Conservation (phyloP, 768 basidiomycete genomes). For the Kockovaella imperatae region DNA sequence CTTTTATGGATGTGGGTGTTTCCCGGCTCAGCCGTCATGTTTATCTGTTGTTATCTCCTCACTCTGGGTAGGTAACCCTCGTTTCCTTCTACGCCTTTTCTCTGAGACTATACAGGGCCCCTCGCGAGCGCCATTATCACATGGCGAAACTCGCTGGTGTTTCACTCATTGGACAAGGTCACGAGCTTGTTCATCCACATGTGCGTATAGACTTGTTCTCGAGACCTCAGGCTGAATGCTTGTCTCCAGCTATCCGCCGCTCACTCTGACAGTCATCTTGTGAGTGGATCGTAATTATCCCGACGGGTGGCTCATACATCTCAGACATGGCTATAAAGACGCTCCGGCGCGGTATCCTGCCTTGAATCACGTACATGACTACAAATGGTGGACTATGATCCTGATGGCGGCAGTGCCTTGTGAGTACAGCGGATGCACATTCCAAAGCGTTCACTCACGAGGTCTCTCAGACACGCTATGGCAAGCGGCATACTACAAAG, state of each 20-base stretch:
- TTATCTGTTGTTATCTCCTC: slow-evolving; percentile 86
- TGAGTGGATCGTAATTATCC: slow-evolving; percentile 6
- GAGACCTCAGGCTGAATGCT: background rate
- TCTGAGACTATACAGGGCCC: slow-evolving; percentile 47
- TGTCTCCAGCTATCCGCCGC: slow-evolving; percentile 58
- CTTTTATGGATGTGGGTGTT: slow-evolving; percentile 86
- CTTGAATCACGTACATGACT: slow-evolving; percentile 58
- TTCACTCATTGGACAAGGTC: slow-evolving; percentile 94
- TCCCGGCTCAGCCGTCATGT: slow-evolving; percentile 66
- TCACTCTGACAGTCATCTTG: slow-evolving; percentile 77
- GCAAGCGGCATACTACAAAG: slow-evolving; percentile 89
- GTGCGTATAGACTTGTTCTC: slow-evolving; percentile 3
- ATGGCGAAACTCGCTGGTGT: slow-evolving; percentile 96
- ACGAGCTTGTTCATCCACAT: slow-evolving; percentile 92
- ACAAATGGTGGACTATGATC: slow-evolving; percentile 66
- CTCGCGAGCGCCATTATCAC: slow-evolving; percentile 92
- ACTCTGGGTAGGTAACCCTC: slow-evolving; percentile 57
- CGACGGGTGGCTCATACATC: background rate
- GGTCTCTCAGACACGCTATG: slow-evolving; percentile 66
- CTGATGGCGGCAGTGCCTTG: slow-evolving; percentile 74
- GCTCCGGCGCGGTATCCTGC: slow-evolving; percentile 80
- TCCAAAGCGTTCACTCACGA: background rate
- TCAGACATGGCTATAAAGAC: slow-evolving; percentile 78
- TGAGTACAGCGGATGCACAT: slow-evolving; percentile 48
- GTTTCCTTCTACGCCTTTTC: background rate